Base-by-base conservation (phyloP, 139 green algal genomes). In the Chlorokybus atmophyticus region DNA sequence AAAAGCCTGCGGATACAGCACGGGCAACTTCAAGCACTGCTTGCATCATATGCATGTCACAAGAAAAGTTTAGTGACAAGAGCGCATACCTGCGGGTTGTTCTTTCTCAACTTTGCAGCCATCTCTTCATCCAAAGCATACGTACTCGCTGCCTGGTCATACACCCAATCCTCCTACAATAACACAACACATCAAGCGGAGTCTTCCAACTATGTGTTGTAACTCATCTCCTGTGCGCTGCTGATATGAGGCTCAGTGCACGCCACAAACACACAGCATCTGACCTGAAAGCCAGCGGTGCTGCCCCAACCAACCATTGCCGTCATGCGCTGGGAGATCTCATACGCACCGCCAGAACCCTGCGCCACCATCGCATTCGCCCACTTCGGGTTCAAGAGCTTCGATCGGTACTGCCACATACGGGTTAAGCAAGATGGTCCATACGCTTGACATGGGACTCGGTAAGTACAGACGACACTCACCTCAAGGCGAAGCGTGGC, bases 331-430 rank as follows among this genome's bases (percentile, higher is more conserved):
- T 77, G 57, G 57, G 69, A 83, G 35, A 93, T 90, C 76, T 98
- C 90, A 73, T 86, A 98, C 2, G 90, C 90, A 32, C 90, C 87
- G 25, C 90, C 90, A 6, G 77, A 90, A 54, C 90, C 90, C 64
- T 93, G 80, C 0, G 66, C 67, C 5, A 79, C 79, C 83, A 96
- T 97, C 32, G 87, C 83, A 57, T 91, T 60, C 1, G 85, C 86
- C 87, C 88, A 94, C 52, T 71, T 85, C 0, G 88, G 88, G 74
- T 98, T 98, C 29, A 98, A 77, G 53, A 98, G 80, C 79, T 95
- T 96, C 66, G 70, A 80, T 40, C 90, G 69, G 74, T 98, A 98
- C 76, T n/a, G n/a, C n/a, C n/a, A n/a, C n/a, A n/a, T n/a, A n/a
- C n/a, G n/a, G n/a, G n/a, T n/a, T n/a, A n/a, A n/a, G n/a, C n/a